Conservation (phyloP, 805 yeast species). For the Zygotorulaspora sp. region DNA sequence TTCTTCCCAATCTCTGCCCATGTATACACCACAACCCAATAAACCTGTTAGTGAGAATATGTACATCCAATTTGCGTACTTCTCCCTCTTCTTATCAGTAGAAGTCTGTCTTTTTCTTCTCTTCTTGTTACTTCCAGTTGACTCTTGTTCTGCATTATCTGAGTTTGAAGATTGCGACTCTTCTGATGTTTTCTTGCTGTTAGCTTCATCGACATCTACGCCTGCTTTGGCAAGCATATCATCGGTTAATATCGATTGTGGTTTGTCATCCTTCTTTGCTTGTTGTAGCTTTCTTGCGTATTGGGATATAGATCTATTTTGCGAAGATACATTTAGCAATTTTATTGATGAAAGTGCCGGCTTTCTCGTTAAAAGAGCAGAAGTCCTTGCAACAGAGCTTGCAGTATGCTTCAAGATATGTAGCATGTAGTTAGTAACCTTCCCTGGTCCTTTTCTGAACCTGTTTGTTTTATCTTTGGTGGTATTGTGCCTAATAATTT, state of each 20-base stretch:
- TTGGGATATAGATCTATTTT: slow-evolving; percentile 4
- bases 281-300: slow-evolving; percentile 9
- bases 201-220: slow-evolving; percentile 50
- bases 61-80: slow-evolving; percentile 71
- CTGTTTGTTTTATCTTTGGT: neutral
- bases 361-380: neutral
- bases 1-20: slow-evolving; percentile 83
- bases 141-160: slow-evolving; percentile 11
- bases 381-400: neutral
- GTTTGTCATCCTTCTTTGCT: slow-evolving; percentile 20
- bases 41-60: slow-evolving; percentile 46
- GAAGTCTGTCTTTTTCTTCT: slow-evolving; percentile 62
- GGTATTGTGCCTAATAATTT: neutral
- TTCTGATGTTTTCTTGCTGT: slow-evolving; percentile 13
- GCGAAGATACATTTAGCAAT: neutral
- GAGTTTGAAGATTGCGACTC: slow-evolving; percentile 20
- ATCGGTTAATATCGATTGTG: slow-evolving; percentile 64
- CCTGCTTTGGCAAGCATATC: slow-evolving; percentile 83
- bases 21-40: slow-evolving; percentile 55
- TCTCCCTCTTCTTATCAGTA: slow-evolving; percentile 77
- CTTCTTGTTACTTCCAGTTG: slow-evolving; percentile 26
- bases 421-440: neutral
- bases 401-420: neutral
- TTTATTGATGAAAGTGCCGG: neutral
- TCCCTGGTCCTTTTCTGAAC: too few species aligned